Conservation (phyloP, 192 early-diverging fungal species). For the Backusella parvicylindrica region DNA sequence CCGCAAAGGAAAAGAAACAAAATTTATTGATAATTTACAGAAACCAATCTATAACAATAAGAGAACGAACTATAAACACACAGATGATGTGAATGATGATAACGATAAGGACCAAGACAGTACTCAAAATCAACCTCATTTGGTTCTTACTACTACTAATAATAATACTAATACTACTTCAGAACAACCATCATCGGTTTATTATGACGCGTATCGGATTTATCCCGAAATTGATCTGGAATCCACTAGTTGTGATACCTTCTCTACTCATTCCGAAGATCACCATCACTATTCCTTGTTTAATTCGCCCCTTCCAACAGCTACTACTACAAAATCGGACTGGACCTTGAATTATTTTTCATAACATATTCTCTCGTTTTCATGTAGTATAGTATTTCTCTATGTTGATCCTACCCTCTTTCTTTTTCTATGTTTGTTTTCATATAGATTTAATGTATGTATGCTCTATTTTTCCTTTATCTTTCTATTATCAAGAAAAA, state of each 20-base stretch:
- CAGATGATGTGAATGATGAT: neutral
- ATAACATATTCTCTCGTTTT: neutral
- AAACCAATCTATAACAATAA: neutral
- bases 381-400: neutral
- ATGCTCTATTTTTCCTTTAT: neutral
- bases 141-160: neutral
- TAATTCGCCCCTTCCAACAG: neutral
- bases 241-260: neutral
- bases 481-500: neutral
- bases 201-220: neutral
- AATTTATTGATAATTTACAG: slow-evolving; percentile 26
- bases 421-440: neutral
- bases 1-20: slow-evolving; percentile 11
- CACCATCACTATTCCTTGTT: neutral
- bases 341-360: neutral
- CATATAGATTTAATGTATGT: neutral
- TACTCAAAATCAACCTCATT: neutral
- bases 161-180: no score
- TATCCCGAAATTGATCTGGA: neutral
- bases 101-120: neutral
- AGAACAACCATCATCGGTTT: neutral
- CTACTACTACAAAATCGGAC: neutral
- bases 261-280: neutral
- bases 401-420: neutral
- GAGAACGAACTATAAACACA: neutral